Evolutionary conservation across 768 basidiomycete genomes (phyloP).

Genomic region (Lentinula lateritia): DNA sequence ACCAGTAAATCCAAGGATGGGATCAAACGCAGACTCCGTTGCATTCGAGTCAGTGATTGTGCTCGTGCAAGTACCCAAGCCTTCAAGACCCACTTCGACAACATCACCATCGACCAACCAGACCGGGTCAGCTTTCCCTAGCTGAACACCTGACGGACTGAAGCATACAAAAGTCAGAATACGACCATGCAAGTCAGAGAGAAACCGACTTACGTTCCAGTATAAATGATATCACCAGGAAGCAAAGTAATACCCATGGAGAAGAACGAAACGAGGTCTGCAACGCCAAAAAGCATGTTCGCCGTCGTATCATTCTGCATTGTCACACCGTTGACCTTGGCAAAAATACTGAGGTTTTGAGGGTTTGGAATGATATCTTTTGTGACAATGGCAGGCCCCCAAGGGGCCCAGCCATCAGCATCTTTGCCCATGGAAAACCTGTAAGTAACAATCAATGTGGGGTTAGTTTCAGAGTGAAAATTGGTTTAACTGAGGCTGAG

Average conservation of each 20-base stretch:
- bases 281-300: conserved; percentile 37
- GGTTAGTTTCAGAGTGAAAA: background rate
- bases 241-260: conserved; percentile 37
- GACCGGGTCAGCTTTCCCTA: conserved; percentile 26
- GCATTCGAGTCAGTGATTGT: conserved; percentile 5
- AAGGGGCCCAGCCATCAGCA: conserved; percentile 37
- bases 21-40: background rate
- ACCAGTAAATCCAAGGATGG: conserved; percentile 1
- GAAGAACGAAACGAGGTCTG: conserved; percentile 34
- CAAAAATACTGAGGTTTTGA: conserved; percentile 34
- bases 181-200: background rate
- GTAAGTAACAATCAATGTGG: background rate
- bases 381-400: conserved; percentile 33
- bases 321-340: conserved; percentile 33
- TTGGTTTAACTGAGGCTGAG: conserved; percentile 28
- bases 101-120: conserved; percentile 33
- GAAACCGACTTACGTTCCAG: conserved; percentile 28
- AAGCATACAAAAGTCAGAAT: background rate
- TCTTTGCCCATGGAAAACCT: conserved; percentile 30
- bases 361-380: conserved; percentile 32
- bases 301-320: conserved; percentile 35
- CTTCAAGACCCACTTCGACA: conserved; percentile 31
- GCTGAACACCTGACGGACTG: conserved; percentile 29
- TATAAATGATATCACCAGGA: conserved; percentile 39
- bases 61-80: conserved; percentile 33